Evolutionary conservation across 371 early-diverging fungal species (phyloP).

Genomic region (Batkoa obscura): DNA sequence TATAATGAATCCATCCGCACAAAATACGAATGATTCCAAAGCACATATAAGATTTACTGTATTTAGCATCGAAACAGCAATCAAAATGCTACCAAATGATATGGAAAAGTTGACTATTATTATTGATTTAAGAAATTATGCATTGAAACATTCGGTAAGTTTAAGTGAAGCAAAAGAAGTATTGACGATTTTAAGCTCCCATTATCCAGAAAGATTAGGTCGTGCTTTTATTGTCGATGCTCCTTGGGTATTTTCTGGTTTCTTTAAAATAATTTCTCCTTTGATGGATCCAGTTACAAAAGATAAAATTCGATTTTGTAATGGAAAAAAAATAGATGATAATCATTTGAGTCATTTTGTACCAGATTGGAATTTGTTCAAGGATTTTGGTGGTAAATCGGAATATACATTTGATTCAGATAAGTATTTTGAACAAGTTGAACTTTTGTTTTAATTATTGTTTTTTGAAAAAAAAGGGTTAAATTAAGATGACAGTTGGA

Average conservation of each 20-base stretch:
- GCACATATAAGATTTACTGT: conserved; percentile 57
- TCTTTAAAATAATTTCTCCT: conserved; percentile 60
- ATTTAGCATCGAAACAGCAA: conserved; percentile 54
- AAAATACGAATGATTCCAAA: conserved; percentile 65
- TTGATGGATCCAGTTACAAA: conserved; percentile 85
- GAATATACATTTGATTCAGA: not conserved
- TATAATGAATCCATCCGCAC: conserved; percentile 48
- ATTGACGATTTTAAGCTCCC: conserved; percentile 50
- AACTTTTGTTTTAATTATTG: too few species aligned
- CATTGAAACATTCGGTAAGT: conserved; percentile 46
- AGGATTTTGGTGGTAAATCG: not conserved
- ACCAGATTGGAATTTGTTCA: not conserved
- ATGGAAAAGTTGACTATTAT: conserved; percentile 51
- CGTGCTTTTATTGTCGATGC: conserved; percentile 40
- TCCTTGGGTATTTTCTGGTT: conserved; percentile 70
- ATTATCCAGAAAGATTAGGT: conserved; percentile 73
- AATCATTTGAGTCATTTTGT: not conserved
- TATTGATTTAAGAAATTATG: conserved; percentile 57
- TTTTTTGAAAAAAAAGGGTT: too few species aligned
- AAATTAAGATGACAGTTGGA: too few species aligned
- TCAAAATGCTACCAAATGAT: conserved; percentile 53
- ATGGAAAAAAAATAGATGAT: conserved; percentile 20
- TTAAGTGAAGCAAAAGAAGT: conserved; percentile 53
- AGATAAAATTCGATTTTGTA: conserved; percentile 66
- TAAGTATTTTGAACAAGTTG: conserved; percentile 1